Evolutionary conservation across 2,329 filamentous ascomycete species (phyloP).

Genomic region (Fonsecaea monophora): DNA sequence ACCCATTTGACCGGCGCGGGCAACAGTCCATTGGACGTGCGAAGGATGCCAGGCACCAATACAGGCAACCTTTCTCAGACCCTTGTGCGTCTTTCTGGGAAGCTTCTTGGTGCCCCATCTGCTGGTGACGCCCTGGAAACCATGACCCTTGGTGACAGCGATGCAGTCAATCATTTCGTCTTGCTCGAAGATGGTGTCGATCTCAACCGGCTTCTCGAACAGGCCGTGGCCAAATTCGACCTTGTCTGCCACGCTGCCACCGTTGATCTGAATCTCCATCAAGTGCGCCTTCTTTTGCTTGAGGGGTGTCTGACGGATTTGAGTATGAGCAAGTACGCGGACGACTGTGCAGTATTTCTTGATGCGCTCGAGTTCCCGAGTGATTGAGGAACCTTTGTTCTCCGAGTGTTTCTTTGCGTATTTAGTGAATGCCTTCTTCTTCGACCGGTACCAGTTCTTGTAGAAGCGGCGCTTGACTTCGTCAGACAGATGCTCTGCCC

Average conservation of each 20-base stretch:
- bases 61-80: conserved; percentile 99
- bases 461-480: conserved; percentile 99
- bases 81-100: conserved; percentile 99
- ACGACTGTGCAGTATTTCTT: conserved; percentile 99
- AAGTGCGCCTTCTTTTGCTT: conserved; percentile 99
- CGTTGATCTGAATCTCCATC: conserved; percentile 99
- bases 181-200: conserved; percentile 96
- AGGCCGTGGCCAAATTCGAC: conserved; percentile 92
- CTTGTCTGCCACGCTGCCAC: conserved; percentile 94
- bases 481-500: conserved; percentile 98
- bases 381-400: conserved; percentile 85
- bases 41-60: conserved; percentile 99
- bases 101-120: conserved; percentile 99
- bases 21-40: conserved; percentile 99
- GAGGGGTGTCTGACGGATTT: conserved; percentile 98
- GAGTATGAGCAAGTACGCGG: conserved; percentile 98
- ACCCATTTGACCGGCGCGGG: conserved; percentile 98
- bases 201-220: conserved; percentile 98
- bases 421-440: conserved; percentile 99
- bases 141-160: conserved; percentile 99
- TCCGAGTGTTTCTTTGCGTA: conserved; percentile 99
- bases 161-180: conserved; percentile 99
- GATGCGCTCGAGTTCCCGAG: conserved; percentile 98
- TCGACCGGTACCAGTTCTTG: conserved; percentile 99
- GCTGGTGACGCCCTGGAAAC: conserved; percentile 94